Evolutionary conservation across 2,329 filamentous ascomycete species (phyloP).

Genomic region (Aspergillus sergii): DNA sequence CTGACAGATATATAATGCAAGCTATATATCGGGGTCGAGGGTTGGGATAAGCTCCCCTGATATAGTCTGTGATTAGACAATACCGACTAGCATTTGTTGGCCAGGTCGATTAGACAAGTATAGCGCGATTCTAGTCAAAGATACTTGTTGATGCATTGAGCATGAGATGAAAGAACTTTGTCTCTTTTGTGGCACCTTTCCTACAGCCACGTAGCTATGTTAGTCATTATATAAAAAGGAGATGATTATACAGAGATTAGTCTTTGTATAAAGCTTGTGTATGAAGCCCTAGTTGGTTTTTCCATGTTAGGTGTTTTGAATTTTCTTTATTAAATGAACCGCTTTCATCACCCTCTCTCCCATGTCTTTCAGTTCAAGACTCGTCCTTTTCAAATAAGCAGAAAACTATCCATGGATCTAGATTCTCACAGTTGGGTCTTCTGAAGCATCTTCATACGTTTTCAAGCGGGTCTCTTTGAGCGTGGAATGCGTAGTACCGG

Average conservation of each 20-base stretch:
- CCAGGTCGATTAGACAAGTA: neutral
- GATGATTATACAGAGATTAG: neutral
- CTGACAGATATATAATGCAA: neutral
- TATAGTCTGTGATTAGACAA: neutral
- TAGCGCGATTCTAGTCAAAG: neutral
- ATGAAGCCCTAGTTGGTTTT: neutral
- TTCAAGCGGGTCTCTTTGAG: too few relatives aligned
- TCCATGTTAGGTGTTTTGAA: too few relatives aligned
- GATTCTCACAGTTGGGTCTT: neutral
- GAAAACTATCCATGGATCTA: neutral
- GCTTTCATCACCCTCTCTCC: neutral
- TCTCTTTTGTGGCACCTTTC: neutral
- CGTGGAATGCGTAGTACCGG: too few relatives aligned
- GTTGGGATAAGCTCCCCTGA: neutral
- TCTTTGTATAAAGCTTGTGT: neutral
- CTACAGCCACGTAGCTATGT: neutral
- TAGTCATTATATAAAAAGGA: neutral
- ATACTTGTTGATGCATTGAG: neutral
- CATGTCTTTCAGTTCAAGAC: neutral
- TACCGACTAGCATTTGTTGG: neutral
- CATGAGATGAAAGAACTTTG: neutral
- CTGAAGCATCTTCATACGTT: neutral
- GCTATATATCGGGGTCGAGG: neutral
- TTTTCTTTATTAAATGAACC: too few relatives aligned
- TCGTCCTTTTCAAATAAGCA: neutral